phyloP scores from a whole-genome alignment of 768 basidiomycete species.

The Boletus patriciae region DNA sequence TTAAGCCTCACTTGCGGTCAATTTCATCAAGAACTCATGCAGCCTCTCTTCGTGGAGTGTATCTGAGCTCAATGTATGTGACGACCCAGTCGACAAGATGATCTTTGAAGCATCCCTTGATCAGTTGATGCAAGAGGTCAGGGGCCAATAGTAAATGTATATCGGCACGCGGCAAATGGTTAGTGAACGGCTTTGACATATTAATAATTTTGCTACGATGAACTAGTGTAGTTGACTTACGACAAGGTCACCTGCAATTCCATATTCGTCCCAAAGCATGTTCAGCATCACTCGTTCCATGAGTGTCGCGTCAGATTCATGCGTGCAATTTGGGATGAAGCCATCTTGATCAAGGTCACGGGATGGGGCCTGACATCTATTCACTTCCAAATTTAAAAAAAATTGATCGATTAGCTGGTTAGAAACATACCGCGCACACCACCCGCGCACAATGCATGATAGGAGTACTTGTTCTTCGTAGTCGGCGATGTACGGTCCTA shows the following conservation, averaged over 20 bases:
- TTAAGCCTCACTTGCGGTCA: neutral
- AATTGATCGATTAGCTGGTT: too few relatives aligned
- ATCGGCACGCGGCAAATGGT: neutral
- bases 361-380: too few relatives aligned
- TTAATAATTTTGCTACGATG: too few relatives aligned
- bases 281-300: too few relatives aligned
- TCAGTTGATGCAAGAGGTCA: neutral
- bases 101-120: neutral
- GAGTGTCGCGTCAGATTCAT: too few relatives aligned
- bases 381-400: too few relatives aligned
- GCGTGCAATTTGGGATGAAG: too few relatives aligned
- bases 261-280: too few relatives aligned
- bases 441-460: neutral
- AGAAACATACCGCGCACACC: too few relatives aligned
- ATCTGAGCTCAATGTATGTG: neutral
- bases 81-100: neutral
- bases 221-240: too few relatives aligned
- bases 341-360: too few relatives aligned
- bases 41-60: neutral
- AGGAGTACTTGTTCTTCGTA: neutral
- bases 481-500: neutral
- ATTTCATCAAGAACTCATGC: neutral
- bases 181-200: neutral
- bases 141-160: neutral
- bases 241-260: too few relatives aligned